Percentiles rank a stretch among this genome's conserved stretches.
phyloP scores from a whole-genome alignment of 805 yeast species.

The Barnettozyma siamensis region DNA sequence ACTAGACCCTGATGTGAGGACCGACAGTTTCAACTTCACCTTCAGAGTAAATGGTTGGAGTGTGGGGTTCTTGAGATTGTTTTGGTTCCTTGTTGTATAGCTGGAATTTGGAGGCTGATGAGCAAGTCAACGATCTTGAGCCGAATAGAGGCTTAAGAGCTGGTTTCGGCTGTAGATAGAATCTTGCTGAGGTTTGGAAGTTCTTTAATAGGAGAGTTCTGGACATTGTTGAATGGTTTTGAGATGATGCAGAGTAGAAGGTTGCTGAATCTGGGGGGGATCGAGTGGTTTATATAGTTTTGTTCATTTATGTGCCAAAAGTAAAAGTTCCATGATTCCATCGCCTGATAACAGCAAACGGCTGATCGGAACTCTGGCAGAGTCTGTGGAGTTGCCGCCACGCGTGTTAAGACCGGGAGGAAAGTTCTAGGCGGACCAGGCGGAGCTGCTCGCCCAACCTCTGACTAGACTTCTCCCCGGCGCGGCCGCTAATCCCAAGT shows the following conservation, averaged over 20 bases:
- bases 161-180: constrained; percentile 15
- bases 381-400: too few species aligned
- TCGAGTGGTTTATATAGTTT: constrained; percentile 4
- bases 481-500: not conserved
- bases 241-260: too few species aligned
- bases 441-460: not conserved
- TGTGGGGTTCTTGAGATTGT: constrained; percentile 11
- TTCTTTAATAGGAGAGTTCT: constrained; percentile 20
- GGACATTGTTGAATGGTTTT: too few species aligned
- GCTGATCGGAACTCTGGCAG: constrained; percentile 7
- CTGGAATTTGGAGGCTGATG: constrained; percentile 17
- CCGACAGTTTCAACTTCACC: constrained; percentile 29
- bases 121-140: constrained; percentile 11
- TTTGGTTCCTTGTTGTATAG: constrained; percentile 21
- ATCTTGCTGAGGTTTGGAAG: constrained; percentile 24
- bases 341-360: constrained; percentile 2
- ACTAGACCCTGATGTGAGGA: constrained; percentile 23
- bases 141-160: constrained; percentile 12
- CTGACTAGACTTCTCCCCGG: too few species aligned
- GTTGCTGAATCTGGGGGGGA: not conserved
- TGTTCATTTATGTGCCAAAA: not conserved
- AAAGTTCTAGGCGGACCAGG: not conserved
- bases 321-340: constrained; percentile 7
- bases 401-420: too few species aligned
- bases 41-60: constrained; percentile 26